phyloP scores from a whole-genome alignment of 2,329 filamentous ascomycete genomes.

The Hymenotorrendiella dingleyae region DNA sequence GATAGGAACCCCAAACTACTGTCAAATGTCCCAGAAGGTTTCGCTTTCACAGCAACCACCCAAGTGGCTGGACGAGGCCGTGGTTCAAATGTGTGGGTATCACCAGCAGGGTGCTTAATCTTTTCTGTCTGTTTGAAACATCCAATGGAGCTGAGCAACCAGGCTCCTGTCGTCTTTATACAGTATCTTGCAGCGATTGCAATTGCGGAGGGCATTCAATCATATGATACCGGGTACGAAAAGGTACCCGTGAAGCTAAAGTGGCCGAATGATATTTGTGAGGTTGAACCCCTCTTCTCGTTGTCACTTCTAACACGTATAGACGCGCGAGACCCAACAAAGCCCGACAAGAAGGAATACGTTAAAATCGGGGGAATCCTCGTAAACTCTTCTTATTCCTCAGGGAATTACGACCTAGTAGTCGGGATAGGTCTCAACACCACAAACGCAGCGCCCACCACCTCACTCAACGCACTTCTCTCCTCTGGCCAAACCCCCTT shows the following conservation, averaged over 20 bases:
- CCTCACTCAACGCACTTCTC: slow-evolving; percentile 72
- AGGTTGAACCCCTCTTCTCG: slow-evolving; percentile 31
- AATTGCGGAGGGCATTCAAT: slow-evolving; percentile 74
- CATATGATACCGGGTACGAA: slow-evolving; percentile 71
- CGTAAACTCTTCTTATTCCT: slow-evolving; percentile 77
- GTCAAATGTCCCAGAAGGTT: slow-evolving; percentile 71
- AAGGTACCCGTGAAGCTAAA: slow-evolving; percentile 79
- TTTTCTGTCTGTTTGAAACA: slow-evolving; percentile 88
- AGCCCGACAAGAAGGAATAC: slow-evolving; percentile 47
- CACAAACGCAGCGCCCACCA: slow-evolving; percentile 78
- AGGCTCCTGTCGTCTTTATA: slow-evolving; percentile 81
- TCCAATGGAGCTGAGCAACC: slow-evolving; percentile 62
- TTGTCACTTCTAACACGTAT: slow-evolving; percentile 2
- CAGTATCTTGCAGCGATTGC: slow-evolving; percentile 91
- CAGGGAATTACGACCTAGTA: slow-evolving; percentile 74
- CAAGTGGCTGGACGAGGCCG: slow-evolving; percentile 85
- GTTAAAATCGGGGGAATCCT: slow-evolving; percentile 93
- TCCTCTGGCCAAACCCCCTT: slow-evolving; percentile 48
- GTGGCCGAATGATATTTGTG: slow-evolving; percentile 95
- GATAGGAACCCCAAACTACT: slow-evolving; percentile 71
- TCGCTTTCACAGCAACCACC: slow-evolving; percentile 79
- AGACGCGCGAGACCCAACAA: slow-evolving; percentile 62
- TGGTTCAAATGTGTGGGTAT: slow-evolving; percentile 91
- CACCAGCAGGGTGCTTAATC: slow-evolving; percentile 77
- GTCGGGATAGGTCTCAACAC: slow-evolving; percentile 85